A percentile compares a stretch with the other conserved stretches of the same genome.
phyloP scores from a whole-genome alignment of 306 rosid species.

The Styphnolobium japonicum region DNA sequence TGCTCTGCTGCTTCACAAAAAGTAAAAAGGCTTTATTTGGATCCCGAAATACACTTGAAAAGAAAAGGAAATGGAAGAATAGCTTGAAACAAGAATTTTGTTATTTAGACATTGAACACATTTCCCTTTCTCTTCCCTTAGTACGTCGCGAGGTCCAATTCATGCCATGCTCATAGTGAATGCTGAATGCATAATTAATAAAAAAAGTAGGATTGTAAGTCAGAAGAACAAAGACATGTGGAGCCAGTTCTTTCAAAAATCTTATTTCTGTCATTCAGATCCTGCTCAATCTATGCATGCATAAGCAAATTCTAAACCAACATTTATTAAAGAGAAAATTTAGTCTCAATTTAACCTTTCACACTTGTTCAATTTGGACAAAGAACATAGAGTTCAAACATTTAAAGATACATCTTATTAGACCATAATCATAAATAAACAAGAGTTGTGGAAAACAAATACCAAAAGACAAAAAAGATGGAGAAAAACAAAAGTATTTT shows the following conservation, averaged over 20 bases:
- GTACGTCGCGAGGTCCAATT: not conserved
- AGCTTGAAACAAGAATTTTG: not conserved
- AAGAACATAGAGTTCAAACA: not conserved
- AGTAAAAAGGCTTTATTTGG: not conserved
- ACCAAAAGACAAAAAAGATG: not conserved
- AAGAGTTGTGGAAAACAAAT: not conserved
- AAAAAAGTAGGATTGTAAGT: not conserved
- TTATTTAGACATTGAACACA: not conserved
- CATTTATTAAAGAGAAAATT: not conserved
- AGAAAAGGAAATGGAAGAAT: slow-evolving; percentile 5
- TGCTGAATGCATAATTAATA: not conserved
- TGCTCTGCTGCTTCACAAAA: not conserved
- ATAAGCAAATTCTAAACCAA: not conserved
- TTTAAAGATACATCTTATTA: slow-evolving; percentile 2
- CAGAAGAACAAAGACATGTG: not conserved
- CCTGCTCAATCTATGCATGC: not conserved
- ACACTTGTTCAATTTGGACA: not conserved
- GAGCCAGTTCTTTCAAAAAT: not conserved
- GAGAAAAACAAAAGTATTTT: not conserved
- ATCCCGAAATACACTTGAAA: not conserved
- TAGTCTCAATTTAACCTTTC: not conserved
- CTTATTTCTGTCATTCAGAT: not conserved
- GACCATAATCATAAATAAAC: slow-evolving; percentile 1
- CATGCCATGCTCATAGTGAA: not conserved
- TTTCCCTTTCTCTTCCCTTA: slow-evolving; percentile 1